These are phyloP conservation scores for Xylariaceae sp. DNA, from an alignment of 2,329 filamentous ascomycete genomes.

Conservation along the genomic window DNA sequence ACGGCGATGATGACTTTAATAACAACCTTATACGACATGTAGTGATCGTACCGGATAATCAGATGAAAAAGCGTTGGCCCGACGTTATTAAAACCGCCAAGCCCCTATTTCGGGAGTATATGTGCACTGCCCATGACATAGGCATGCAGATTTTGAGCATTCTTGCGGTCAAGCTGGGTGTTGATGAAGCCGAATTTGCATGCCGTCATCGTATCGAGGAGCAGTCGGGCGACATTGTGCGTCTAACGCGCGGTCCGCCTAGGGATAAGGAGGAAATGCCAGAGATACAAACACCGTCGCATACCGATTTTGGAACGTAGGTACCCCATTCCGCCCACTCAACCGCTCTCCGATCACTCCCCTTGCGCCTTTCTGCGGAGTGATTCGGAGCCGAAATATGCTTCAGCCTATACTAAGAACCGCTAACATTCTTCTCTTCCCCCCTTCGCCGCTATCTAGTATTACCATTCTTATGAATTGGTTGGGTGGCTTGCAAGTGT, in stretches of 20 bases:
- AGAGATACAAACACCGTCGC: conserved; percentile 31
- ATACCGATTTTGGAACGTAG: conserved; percentile 37
- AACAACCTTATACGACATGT: conserved; percentile 14
- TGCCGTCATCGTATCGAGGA: conserved; percentile 28
- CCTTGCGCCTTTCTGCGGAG: too few relatives aligned
- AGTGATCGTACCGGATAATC: conserved; percentile 24
- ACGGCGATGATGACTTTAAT: background rate
- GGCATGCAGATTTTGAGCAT: conserved; percentile 28
- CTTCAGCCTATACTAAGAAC: background rate
- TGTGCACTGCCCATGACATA: conserved; percentile 25
- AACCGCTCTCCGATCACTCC: too few relatives aligned
- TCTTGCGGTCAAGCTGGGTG: conserved; percentile 26
- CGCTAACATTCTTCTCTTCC: background rate
- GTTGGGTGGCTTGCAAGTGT: conserved; percentile 37
- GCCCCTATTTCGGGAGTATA: conserved; percentile 26
- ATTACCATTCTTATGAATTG: conserved; percentile 38
- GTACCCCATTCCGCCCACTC: too few relatives aligned
- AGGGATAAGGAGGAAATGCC: conserved; percentile 29
- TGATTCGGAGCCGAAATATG: too few relatives aligned
- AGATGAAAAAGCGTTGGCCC: conserved; percentile 28
- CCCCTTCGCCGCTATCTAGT: conserved; percentile 15
- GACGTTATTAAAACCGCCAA: conserved; percentile 19
- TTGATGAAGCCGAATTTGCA: conserved; percentile 24
- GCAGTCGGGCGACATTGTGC: conserved; percentile 30
- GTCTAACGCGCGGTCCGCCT: conserved; percentile 30